These are phyloP conservation scores for Thuidium tamariscinum DNA, from an alignment of 225 moss, liverwort and hornwort species.

Conservation along the genomic window DNA sequence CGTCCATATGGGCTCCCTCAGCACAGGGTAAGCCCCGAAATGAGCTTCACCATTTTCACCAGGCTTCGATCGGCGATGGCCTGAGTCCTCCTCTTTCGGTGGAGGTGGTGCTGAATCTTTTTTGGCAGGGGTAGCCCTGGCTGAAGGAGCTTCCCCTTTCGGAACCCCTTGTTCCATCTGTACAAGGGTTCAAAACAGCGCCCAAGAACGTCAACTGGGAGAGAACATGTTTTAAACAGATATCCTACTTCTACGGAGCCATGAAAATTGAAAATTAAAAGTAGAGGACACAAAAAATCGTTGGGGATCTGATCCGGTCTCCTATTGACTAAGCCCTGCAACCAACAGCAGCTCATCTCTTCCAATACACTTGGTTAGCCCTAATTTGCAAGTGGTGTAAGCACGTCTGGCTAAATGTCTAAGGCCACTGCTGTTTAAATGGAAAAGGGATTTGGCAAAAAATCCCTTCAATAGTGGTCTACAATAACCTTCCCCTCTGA, in stretches of 20 bases:
- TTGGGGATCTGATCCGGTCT: background rate
- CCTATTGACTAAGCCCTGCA: background rate
- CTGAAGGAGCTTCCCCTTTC: background rate
- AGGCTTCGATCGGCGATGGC: conserved; percentile 13
- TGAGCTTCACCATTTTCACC: conserved; percentile 44
- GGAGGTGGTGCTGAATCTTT: background rate
- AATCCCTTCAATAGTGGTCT: background rate
- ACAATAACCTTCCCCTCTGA: background rate
- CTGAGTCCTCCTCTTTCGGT: background rate
- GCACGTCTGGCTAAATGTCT: background rate
- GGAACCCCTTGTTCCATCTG: conserved; percentile 1
- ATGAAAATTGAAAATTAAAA: background rate
- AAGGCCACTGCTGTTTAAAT: background rate
- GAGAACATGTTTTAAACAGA: background rate
- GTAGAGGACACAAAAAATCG: background rate
- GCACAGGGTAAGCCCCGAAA: conserved; percentile 23
- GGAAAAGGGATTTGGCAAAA: background rate
- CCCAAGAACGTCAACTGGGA: background rate
- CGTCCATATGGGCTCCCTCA: conserved; percentile 76
- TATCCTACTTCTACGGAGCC: background rate
- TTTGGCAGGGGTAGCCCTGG: background rate
- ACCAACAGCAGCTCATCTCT: background rate
- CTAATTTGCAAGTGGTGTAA: background rate
- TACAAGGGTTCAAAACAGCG: background rate
- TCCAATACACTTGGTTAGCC: background rate